phyloP scores from a whole-genome alignment of 192 early-diverging fungal genomes.

The Backusella tarrabulga region DNA sequence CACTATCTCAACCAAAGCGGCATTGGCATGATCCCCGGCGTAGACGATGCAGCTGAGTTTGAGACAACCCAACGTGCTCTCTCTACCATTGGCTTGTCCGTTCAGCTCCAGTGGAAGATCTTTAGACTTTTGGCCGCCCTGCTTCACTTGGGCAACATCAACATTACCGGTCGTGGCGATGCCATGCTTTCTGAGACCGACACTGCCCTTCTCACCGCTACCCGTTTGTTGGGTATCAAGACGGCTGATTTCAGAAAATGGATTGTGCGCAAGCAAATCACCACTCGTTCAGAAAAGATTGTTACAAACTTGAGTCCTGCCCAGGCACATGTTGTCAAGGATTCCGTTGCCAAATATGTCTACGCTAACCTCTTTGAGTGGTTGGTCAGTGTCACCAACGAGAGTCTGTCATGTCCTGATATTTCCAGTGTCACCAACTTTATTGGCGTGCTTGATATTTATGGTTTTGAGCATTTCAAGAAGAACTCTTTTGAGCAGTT shows the following conservation, averaged over 20 bases:
- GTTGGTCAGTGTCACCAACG: slow-evolving; percentile 90
- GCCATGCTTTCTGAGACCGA: slow-evolving; percentile 71
- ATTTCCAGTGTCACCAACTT: slow-evolving; percentile 51
- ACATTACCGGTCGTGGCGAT: slow-evolving; percentile 69
- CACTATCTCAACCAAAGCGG: slow-evolving; percentile 89
- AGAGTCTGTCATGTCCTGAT: slow-evolving; percentile 66
- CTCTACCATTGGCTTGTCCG: slow-evolving; percentile 81
- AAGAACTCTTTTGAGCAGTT: slow-evolving; percentile 99
- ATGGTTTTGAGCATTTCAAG: slow-evolving; percentile 99
- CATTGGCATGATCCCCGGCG: slow-evolving; percentile 73
- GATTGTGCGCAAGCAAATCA: slow-evolving; percentile 69
- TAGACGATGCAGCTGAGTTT: slow-evolving; percentile 95
- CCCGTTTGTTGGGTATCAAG: slow-evolving; percentile 79
- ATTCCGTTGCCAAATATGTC: slow-evolving; percentile 96
- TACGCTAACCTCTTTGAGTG: slow-evolving; percentile 97
- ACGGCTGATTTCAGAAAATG: slow-evolving; percentile 85
- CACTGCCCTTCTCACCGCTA: slow-evolving; percentile 63
- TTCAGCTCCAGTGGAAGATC: slow-evolving; percentile 84
- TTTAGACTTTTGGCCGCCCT: slow-evolving; percentile 90
- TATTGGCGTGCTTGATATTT: slow-evolving; percentile 99
- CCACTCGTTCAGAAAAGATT: slow-evolving; percentile 84
- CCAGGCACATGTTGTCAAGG: slow-evolving; percentile 78
- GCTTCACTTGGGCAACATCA: slow-evolving; percentile 95
- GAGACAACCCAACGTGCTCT: slow-evolving; percentile 83
- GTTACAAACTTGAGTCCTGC: slow-evolving; percentile 69